phyloP scores from a whole-genome alignment of 345 rosid species.

The Raphanus sativus region DNA sequence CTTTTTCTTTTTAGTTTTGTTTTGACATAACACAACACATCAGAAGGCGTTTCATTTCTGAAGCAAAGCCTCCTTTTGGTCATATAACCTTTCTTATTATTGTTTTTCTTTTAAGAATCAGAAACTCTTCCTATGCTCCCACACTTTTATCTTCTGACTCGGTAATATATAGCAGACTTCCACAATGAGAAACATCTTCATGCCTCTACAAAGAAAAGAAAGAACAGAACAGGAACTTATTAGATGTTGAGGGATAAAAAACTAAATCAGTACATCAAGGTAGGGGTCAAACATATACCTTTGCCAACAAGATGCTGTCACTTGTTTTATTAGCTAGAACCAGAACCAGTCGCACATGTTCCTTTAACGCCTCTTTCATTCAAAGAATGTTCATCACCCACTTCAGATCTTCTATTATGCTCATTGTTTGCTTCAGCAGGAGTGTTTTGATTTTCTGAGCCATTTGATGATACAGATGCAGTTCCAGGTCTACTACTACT shows the following conservation, averaged over 20 bases:
- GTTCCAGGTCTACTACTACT: conserved; percentile 42
- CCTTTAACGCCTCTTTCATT: conserved; percentile 42
- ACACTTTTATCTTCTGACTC: conserved; percentile 21
- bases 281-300: conserved; percentile 24
- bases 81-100: conserved; percentile 12
- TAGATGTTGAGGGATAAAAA: not conserved
- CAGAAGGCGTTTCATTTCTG: conserved; percentile 22
- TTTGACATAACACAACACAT: conserved; percentile 25
- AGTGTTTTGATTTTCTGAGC: conserved; percentile 39
- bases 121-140: conserved; percentile 34
- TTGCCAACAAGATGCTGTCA: conserved; percentile 26
- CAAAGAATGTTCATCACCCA: conserved; percentile 34
- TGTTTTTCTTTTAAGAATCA: not conserved
- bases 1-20: not conserved
- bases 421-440: conserved; percentile 49
- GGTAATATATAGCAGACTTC: conserved; percentile 20
- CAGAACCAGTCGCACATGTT: conserved; percentile 53
- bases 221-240: conserved; percentile 20
- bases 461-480: conserved; percentile 51
- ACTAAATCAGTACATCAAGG: not conserved
- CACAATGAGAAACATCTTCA: conserved; percentile 17
- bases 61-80: conserved; percentile 25
- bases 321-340: conserved; percentile 44
- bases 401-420: conserved; percentile 30
- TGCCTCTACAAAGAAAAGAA: conserved; percentile 18